Percentiles rank a stretch among this genome's conserved stretches.
Evolutionary conservation across 2,329 filamentous ascomycete genomes (phyloP).

Genomic region (Ophiostoma quercus): DNA sequence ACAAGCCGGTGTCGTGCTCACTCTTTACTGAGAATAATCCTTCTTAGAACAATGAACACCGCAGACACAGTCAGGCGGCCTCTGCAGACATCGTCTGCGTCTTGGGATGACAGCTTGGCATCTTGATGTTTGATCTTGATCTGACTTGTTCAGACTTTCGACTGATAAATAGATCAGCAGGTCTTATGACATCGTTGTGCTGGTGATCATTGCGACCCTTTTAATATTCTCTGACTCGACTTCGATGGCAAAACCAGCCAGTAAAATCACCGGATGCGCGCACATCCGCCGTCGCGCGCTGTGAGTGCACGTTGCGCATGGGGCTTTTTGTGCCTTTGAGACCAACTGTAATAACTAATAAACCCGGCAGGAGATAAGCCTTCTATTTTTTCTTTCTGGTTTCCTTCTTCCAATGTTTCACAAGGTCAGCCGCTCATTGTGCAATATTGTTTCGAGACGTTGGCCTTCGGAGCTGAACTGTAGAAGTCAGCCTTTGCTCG

Average conservation of each 20-base stretch:
- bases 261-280: neutral
- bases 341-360: neutral
- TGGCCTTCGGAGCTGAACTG: neutral
- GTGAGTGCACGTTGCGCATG: constrained; percentile 6
- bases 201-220: neutral
- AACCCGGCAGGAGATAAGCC: neutral
- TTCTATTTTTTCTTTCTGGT: too few species aligned
- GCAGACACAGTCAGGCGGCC: constrained; percentile 2
- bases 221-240: too few species aligned
- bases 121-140: neutral
- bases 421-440: neutral
- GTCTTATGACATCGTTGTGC: neutral
- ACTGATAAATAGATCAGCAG: neutral
- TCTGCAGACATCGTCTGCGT: neutral
- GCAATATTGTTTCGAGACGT: neutral
- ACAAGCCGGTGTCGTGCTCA: neutral
- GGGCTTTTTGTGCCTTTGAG: neutral
- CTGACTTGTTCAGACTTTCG: too few species aligned
- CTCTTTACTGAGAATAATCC: too few species aligned
- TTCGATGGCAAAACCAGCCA: too few species aligned
- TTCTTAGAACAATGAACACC: neutral
- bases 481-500: too few species aligned
- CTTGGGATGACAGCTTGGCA: constrained; percentile 7
- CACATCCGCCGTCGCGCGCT: neutral
- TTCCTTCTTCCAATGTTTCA: neutral